Base-by-base conservation (phyloP, 2,329 filamentous ascomycete species). In the Trichoderma arundinaceum region DNA sequence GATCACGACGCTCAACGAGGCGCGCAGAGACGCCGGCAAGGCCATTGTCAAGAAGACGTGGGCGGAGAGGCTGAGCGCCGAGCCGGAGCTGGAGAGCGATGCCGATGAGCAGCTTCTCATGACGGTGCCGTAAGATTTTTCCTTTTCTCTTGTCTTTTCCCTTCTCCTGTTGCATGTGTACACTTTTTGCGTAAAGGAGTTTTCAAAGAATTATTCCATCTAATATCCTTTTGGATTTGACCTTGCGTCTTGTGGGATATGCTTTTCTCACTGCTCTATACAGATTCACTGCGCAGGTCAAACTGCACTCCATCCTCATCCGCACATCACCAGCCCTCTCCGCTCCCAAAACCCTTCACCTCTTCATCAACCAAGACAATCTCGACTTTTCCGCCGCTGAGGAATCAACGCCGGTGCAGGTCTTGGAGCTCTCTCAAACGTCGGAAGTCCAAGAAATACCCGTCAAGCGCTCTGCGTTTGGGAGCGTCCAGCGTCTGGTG, bases 51-150 rank as follows among this genome's bases (percentile, higher is more conserved):
- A 92, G 79, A 99, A 99, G 83, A 92, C 93, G 64, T 99, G 94
- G 94, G 85, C 86, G 6, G 90, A 98, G 78, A 84, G 95, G 64
- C 77, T 97, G 67, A 78, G 87, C 15, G 77, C 84, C 3, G 80
- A 87, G 71, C 92, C 93, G 0, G 91, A 96, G 79, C 84, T 99
- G 35, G 86, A 85, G 72, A 97, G 92, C 74, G 92, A 96, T 75
- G 88, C 90, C 0, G 95, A 98, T 76, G 93, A 97, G 81, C 93
- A 99, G 81, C 79, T 99, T n/a, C 81, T 99, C 64, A 92, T 99
- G 84, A 89, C 90, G 69, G 86, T 98, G 43, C 95, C 95, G 91
- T 96, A 80, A 71, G 91, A 83, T 12, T 22, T 63, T 15, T n/a
- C 17, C 35, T n/a, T 1, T 17, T 22, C 12, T 28, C 5, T 15